Percentiles rank a stretch among this genome's conserved stretches.
Evolutionary conservation across 805 yeast species (phyloP).

Genomic region (Metschnikowia henanensis): DNA sequence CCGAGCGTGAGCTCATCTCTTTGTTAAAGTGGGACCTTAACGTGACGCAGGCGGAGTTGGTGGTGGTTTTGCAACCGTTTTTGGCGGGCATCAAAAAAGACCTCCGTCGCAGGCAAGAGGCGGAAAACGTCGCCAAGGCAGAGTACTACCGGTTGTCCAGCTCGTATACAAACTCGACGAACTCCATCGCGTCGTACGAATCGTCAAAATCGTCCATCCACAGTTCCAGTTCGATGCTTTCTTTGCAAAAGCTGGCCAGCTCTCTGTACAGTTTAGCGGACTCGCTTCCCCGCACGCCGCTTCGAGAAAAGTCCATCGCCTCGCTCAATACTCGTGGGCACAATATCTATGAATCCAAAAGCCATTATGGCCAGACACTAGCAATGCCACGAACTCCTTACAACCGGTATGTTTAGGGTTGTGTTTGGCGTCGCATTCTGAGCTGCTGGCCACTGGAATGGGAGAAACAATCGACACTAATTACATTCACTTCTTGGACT

Average conservation of each 20-base stretch:
- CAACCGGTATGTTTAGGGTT: not conserved
- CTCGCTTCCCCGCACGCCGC: conserved; percentile 15
- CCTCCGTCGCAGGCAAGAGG: conserved; percentile 13
- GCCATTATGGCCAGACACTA: conserved; percentile 3
- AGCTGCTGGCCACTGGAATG: conserved; percentile 2
- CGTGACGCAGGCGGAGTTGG: conserved; percentile 69
- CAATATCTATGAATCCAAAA: not conserved
- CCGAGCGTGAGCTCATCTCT: conserved; percentile 84
- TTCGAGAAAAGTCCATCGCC: conserved; percentile 14
- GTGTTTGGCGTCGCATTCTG: not conserved
- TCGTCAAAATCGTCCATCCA: conserved; percentile 13
- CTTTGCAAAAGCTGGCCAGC: conserved; percentile 15
- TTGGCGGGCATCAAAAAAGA: conserved; percentile 62
- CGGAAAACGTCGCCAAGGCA: conserved; percentile 15
- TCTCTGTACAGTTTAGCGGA: conserved; percentile 15
- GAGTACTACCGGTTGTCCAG: conserved; percentile 22
- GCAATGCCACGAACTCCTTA: conserved; percentile 3
- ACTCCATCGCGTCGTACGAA: conserved; percentile 18
- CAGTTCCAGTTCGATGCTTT: conserved; percentile 12
- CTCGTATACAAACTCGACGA: conserved; percentile 13
- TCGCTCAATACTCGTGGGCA: conserved; percentile 8
- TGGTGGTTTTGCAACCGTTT: conserved; percentile 70
- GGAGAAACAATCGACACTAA: not conserved
- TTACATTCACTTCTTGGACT: not conserved
- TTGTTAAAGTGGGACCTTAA: conserved; percentile 84